Base-by-base conservation (phyloP, 1,139 yeast genomes). In the Suhomyces kunorum region DNA sequence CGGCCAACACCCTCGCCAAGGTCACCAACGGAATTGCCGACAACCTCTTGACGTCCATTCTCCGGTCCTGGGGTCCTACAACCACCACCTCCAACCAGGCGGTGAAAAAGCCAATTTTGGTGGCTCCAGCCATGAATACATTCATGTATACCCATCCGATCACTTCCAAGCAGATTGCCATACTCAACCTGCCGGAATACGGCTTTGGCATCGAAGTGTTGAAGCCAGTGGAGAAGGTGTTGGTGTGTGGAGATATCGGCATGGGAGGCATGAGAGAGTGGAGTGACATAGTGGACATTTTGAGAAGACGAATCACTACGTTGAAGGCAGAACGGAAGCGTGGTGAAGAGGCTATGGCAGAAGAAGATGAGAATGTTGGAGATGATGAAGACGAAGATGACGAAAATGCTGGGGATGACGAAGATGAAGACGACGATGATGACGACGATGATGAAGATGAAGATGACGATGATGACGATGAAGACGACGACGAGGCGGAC, bases 221-320 rank as follows among this genome's bases (percentile, higher is more conserved):
- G 56, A 83, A 80, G 55, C 98, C 98, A 0, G 90, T 92, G 19
- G 98, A 92, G 56, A 92, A 92, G 61, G 95, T 90, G 6, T 72
- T 88, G 49, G 88, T 87, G 4, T 88, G 96, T 68, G 98, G 98
- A 36, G 98, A 92, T 63, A 87, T 92, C 43, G 98, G 98, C 3
- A 85, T 78, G 83, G 98, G 98, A 18, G 98, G 98, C 8, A 92
- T 92, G 98, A 75, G 96, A 56, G 98, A 92, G 64, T 90, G 96
- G 97, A 77, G 81, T 46, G 97, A 89, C 49, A 78, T 90, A 40
- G 97, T 89, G 8, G 96, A 88, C 53, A 79, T 81, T 12, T 63
- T 88, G 40, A 81, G 87, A 38, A 74, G 80, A 44, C 72, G 71
- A 48, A 76, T 69, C 49, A 66, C 56, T 25, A 53, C 65, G 8